phyloP scores from a whole-genome alignment of 2,329 filamentous ascomycete genomes.

The Calonectria pseudoturangicola region DNA sequence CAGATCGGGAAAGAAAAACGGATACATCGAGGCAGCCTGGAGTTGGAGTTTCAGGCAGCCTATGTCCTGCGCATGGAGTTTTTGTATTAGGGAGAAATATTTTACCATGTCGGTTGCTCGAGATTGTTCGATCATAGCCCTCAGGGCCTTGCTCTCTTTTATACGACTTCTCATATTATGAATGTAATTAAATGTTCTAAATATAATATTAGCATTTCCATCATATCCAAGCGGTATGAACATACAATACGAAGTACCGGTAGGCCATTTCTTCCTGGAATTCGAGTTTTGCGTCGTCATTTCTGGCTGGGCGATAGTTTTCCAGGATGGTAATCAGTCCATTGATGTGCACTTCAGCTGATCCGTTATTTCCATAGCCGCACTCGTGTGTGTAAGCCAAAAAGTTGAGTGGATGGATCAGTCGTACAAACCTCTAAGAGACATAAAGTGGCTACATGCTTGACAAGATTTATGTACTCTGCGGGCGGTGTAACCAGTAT shows the following conservation, averaged over 20 bases:
- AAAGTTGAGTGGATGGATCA: no score
- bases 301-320: background rate
- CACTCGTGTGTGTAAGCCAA: background rate
- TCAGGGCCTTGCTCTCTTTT: background rate
- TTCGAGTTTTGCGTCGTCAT: background rate
- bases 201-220: background rate
- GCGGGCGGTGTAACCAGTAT: background rate
- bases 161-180: background rate
- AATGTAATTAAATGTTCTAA: background rate
- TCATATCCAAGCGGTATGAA: background rate
- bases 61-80: background rate
- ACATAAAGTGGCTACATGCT: background rate
- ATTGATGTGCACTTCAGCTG: background rate
- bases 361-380: background rate
- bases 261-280: background rate
- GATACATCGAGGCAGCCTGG: background rate
- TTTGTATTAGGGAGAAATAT: background rate
- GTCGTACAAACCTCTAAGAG: background rate
- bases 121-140: background rate
- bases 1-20: background rate
- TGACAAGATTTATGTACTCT: background rate
- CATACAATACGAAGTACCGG: conserved; percentile 1
- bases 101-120: background rate
- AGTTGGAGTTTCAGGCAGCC: background rate
- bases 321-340: conserved; percentile 1